phyloP scores from a whole-genome alignment of 2,329 filamentous ascomycete species.

The Clarireedia sp. region DNA sequence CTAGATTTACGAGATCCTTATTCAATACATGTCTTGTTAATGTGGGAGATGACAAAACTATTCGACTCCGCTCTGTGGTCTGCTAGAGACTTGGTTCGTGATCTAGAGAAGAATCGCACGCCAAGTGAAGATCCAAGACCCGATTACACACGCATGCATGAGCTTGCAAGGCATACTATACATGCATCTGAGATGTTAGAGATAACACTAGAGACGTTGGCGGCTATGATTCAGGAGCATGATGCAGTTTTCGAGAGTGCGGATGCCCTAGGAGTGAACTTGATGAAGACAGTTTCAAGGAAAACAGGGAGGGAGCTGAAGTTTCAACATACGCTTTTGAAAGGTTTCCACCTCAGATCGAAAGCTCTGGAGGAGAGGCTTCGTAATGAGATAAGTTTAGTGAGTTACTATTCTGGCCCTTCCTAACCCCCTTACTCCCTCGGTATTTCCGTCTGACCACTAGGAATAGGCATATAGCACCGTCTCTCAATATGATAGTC shows the following conservation, averaged over 20 bases:
- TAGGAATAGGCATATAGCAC: background rate
- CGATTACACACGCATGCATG: slow-evolving; percentile 1
- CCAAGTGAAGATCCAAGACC: background rate
- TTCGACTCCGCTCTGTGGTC: background rate
- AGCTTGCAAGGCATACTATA: slow-evolving; percentile 3
- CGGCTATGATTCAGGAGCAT: background rate
- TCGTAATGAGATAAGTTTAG: slow-evolving; percentile 4
- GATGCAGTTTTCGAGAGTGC: background rate
- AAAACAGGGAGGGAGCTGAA: background rate
- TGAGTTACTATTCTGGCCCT: background rate
- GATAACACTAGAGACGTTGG: background rate
- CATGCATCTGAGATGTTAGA: slow-evolving; percentile 1
- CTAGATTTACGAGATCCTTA: background rate
- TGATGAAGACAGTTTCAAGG: background rate
- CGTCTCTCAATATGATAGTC: slow-evolving; percentile 4
- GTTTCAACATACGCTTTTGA: background rate
- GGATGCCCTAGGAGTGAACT: background rate
- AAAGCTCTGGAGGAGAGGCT: slow-evolving; percentile 3
- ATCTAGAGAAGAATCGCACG: background rate
- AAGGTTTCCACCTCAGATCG: slow-evolving; percentile 1
- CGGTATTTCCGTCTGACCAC: background rate
- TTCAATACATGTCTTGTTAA: background rate
- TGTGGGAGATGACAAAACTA: slow-evolving; percentile 2
- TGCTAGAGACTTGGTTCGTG: background rate
- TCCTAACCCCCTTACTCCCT: background rate